Percentiles rank a stretch among this genome's conserved stretches.
Conservation (phyloP, 225 moss, liverwort and hornwort genomes). For the Rhytidiadelphus loreus region DNA sequence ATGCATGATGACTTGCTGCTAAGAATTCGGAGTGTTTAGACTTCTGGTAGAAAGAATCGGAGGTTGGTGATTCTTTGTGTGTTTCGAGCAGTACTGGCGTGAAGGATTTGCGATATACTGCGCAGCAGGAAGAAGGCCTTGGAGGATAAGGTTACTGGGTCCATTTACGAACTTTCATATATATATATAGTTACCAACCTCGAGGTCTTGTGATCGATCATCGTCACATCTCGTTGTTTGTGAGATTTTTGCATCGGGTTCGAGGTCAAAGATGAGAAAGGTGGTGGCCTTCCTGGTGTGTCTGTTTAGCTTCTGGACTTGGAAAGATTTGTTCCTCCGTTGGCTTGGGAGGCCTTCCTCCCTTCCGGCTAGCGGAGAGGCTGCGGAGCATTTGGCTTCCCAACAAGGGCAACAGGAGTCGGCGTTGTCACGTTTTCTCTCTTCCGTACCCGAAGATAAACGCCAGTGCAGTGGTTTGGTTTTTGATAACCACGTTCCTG, state of each 20-base stretch:
- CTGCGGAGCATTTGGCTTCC: not conserved
- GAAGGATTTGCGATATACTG: not conserved
- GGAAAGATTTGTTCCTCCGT: not conserved
- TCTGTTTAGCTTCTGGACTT: not conserved
- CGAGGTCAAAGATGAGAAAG: not conserved
- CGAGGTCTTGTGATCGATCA: not conserved
- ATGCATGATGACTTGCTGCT: no score
- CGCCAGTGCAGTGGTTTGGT: fast-evolving
- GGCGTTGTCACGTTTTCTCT: not conserved
- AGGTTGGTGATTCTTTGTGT: no score
- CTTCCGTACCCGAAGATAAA: not conserved
- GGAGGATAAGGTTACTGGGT: not conserved
- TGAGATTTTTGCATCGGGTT: not conserved
- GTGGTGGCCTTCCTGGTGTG: not conserved
- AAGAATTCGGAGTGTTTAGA: no score
- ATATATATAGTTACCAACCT: not conserved
- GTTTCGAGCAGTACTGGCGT: not conserved
- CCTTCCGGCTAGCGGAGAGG: not conserved
- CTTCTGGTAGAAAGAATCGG: not conserved
- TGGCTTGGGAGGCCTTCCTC: not conserved
- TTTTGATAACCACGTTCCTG: no score
- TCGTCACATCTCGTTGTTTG: not conserved
- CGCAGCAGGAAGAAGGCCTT: not conserved
- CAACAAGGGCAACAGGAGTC: not conserved
- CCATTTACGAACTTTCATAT: not conserved